Evolutionary conservation across 208 protist genomes (phyloP).

Genomic region (Endotrypanum monterogeii): DNA sequence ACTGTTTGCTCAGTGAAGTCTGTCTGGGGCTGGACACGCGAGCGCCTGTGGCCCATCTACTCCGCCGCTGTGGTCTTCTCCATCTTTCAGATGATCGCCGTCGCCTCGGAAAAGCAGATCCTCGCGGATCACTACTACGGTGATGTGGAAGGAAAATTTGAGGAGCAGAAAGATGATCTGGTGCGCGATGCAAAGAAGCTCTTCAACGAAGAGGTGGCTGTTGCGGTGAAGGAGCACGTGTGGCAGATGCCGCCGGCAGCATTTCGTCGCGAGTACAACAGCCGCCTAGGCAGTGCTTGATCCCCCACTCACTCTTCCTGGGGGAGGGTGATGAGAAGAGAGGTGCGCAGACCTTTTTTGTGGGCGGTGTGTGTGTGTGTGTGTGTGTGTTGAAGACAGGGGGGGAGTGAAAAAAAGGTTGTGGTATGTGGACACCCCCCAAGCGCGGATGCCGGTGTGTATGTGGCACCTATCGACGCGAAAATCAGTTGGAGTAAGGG

Average conservation of each 20-base stretch:
- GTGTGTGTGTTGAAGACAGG: too few relatives aligned
- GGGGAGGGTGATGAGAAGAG: too few relatives aligned
- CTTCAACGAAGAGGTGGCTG: conserved; percentile 82
- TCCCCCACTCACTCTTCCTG: not conserved
- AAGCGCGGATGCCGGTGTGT: not conserved
- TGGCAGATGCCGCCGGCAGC: conserved; percentile 65
- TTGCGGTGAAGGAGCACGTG: conserved; percentile 83
- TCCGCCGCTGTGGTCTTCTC: conserved; percentile 71
- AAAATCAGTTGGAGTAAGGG: not conserved
- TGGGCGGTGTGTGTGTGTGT: too few relatives aligned
- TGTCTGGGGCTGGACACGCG: conserved; percentile 51
- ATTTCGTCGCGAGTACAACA: conserved; percentile 71
- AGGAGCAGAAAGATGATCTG: conserved; percentile 42
- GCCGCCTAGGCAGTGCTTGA: conserved; percentile 41
- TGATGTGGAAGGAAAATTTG: conserved; percentile 26
- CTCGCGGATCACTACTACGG: conserved; percentile 86
- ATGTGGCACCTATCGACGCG: not conserved
- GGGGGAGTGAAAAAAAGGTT: not conserved
- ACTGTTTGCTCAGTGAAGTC: conserved; percentile 32
- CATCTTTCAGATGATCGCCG: conserved; percentile 73
- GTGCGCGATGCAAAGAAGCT: conserved; percentile 61
- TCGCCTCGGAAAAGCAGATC: conserved; percentile 85
- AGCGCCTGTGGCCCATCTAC: conserved; percentile 85
- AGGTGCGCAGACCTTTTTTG: too few relatives aligned
- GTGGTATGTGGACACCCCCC: not conserved